These are phyloP conservation scores for Nemophila menziesii DNA, from an alignment of 257 asterid genomes.

Conservation along the genomic window DNA sequence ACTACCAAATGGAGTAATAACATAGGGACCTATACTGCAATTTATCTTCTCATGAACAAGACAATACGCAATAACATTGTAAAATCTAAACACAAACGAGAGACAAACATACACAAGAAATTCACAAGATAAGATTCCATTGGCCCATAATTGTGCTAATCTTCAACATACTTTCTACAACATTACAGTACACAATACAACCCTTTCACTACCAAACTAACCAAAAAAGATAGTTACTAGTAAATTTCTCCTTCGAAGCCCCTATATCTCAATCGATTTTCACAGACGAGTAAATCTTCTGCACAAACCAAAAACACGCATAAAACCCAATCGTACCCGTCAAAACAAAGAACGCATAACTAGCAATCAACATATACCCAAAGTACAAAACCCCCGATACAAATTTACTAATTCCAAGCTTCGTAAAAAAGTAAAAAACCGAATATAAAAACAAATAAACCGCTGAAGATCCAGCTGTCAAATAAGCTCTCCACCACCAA, in stretches of 20 bases:
- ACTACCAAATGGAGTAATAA: too few relatives aligned
- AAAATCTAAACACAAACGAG: too few relatives aligned
- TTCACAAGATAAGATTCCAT: background rate
- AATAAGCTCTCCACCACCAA: constrained; percentile 98
- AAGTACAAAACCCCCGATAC: constrained; percentile 80
- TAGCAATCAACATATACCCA: constrained; percentile 77
- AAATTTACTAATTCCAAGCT: constrained; percentile 66
- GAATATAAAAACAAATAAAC: constrained; percentile 78
- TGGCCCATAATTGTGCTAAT: background rate
- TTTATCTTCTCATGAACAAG: too few relatives aligned
- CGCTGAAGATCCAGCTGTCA: constrained; percentile 89
- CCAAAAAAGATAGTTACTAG: background rate
- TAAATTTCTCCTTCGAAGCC: background rate
- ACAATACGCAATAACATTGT: too few relatives aligned
- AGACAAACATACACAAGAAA: too few relatives aligned
- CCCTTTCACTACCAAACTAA: background rate
- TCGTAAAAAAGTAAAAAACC: constrained; percentile 81
- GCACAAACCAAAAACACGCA: constrained; percentile 82
- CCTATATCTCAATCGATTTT: constrained; percentile 46
- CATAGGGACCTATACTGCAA: too few relatives aligned
- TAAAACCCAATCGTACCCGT: constrained; percentile 84
- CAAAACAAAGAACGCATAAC: constrained; percentile 75
- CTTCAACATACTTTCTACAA: background rate
- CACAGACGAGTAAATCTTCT: constrained; percentile 76
- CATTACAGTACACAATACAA: background rate